phyloP scores from a whole-genome alignment of 345 rosid genomes.

The Balakata baccata region DNA sequence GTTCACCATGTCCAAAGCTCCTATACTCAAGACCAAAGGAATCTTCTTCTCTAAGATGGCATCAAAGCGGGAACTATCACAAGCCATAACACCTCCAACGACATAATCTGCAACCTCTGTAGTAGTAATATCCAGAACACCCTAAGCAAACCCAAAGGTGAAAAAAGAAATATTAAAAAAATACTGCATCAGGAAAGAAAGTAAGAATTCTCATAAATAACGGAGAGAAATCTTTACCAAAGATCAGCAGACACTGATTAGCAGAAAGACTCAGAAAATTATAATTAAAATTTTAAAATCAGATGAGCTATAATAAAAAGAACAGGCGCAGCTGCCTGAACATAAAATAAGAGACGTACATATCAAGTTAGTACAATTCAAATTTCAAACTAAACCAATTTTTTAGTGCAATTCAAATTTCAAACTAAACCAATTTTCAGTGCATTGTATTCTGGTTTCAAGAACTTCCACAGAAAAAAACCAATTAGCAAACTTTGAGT shows the following conservation, averaged over 20 bases:
- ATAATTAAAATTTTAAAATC: not conserved
- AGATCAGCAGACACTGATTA: not conserved
- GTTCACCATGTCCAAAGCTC: slow-evolving; percentile 94
- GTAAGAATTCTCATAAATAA: not conserved
- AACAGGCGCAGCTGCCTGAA: not conserved
- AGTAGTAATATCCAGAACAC: slow-evolving; percentile 81
- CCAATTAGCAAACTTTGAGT: not conserved
- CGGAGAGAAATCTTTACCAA: not conserved
- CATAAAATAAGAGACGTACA: not conserved
- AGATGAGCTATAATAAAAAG: not conserved
- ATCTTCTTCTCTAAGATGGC: slow-evolving; percentile 66
- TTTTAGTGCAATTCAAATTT: not conserved
- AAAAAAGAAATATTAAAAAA: not conserved
- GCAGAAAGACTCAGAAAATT: not conserved
- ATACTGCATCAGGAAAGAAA: not conserved
- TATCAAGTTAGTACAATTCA: not conserved
- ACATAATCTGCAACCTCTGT: slow-evolving; percentile 93
- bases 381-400: not conserved
- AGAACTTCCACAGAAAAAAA: not conserved
- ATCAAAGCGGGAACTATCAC: slow-evolving; percentile 82
- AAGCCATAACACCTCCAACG: slow-evolving; percentile 94
- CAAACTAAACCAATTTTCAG: not conserved
- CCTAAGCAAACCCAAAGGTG: slow-evolving; percentile 36
- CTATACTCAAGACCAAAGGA: slow-evolving; percentile 82
- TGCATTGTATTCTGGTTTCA: not conserved